These are phyloP conservation scores for Lotus japonicus DNA, from an alignment of 306 rosid genomes.

Conservation along the genomic window DNA sequence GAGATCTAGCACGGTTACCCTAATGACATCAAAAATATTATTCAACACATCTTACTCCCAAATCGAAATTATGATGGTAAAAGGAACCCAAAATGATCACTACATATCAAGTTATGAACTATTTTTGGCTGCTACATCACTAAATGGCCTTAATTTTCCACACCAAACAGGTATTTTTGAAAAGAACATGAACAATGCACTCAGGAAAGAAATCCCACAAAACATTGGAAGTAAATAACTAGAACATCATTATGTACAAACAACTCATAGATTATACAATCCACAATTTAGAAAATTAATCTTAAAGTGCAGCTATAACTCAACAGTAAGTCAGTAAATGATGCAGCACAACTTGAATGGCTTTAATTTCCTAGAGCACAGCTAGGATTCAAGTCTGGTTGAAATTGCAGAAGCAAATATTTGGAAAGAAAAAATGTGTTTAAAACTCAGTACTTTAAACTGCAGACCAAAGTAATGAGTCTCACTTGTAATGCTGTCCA, in stretches of 20 bases:
- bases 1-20: slow-evolving; percentile 57
- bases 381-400: too few species aligned
- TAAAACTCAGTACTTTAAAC: background rate
- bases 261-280: background rate
- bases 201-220: background rate
- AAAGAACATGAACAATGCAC: background rate
- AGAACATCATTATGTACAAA: background rate
- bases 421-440: background rate
- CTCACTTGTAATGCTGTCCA: background rate
- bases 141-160: background rate
- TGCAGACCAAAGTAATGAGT: background rate
- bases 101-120: background rate
- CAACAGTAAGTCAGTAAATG: too few species aligned
- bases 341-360: too few species aligned
- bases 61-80: background rate
- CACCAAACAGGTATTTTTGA: background rate
- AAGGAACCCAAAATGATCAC: background rate
- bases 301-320: background rate
- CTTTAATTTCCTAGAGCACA: background rate
- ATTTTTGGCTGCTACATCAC: too few species aligned
- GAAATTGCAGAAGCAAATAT: background rate
- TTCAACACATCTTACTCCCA: background rate
- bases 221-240: background rate
- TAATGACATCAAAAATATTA: slow-evolving; percentile 27
- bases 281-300: background rate